phyloP scores from a whole-genome alignment of 306 rosid genomes.

The Glycyrrhiza uralensis region DNA sequence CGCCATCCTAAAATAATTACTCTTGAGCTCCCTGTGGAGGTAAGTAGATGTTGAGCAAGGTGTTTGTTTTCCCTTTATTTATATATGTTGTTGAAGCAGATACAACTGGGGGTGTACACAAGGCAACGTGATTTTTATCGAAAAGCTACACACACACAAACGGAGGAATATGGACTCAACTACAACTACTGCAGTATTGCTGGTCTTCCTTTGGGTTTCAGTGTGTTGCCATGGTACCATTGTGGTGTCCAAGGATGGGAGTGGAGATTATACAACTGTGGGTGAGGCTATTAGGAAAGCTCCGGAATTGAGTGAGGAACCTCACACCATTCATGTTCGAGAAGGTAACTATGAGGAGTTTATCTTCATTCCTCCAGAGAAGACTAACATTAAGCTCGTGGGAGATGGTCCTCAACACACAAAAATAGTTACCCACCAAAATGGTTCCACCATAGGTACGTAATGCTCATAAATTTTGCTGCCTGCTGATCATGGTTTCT shows the following conservation, averaged over 20 bases:
- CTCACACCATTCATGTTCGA: constrained; percentile 27
- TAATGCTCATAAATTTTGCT: too few species aligned
- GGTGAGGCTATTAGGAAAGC: constrained; percentile 34
- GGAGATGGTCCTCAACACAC: constrained; percentile 32
- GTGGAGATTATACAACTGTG: constrained; percentile 28
- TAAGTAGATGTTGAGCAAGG: not conserved
- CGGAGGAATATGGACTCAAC: constrained; percentile 5
- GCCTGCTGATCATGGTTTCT: too few species aligned
- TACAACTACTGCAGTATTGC: not conserved
- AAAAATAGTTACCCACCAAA: not conserved
- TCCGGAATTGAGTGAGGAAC: not conserved
- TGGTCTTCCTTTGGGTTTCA: not conserved
- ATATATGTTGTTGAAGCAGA: too few species aligned
- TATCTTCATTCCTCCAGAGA: constrained; percentile 11
- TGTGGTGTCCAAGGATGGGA: constrained; percentile 31
- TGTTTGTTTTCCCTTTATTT: too few species aligned
- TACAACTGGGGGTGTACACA: not conserved
- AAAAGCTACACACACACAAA: not conserved
- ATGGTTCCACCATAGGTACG: constrained; percentile 37
- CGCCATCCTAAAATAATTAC: not conserved
- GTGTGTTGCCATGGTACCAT: not conserved
- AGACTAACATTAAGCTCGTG: constrained; percentile 29
- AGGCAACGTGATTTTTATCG: not conserved
- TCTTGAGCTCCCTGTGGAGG: not conserved
- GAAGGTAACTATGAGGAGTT: constrained; percentile 33